phyloP scores from a whole-genome alignment of 164 flowering plant genomes.

The Paratinospora sagittata region DNA sequence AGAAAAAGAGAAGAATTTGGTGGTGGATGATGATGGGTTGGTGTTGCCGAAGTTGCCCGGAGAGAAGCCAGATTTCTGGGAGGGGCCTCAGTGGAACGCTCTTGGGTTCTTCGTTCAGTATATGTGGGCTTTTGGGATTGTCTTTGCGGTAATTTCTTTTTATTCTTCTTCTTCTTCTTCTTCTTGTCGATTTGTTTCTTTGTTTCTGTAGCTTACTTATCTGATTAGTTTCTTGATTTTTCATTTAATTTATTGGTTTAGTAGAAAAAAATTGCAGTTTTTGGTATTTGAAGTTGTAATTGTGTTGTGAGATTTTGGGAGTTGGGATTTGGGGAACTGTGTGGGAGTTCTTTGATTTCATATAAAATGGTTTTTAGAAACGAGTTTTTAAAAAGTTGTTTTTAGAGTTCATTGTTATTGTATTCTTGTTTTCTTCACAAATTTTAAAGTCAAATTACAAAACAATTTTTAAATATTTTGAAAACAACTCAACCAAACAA shows the following conservation, averaged over 20 bases:
- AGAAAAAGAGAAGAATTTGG: neutral
- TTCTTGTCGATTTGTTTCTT: too few species aligned
- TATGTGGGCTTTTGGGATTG: slow-evolving; percentile 86
- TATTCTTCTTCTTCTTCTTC: neutral
- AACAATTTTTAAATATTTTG: too few species aligned
- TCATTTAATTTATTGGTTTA: neutral
- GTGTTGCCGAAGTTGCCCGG: slow-evolving; percentile 73
- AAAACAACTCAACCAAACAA: too few species aligned
- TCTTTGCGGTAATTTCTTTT: slow-evolving; percentile 56
- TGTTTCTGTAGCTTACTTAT: too few species aligned
- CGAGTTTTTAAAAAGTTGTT: too few species aligned
- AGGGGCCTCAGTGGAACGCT: slow-evolving; percentile 77
- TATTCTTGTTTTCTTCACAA: neutral
- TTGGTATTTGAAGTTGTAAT: neutral
- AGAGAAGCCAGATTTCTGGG: slow-evolving; percentile 61
- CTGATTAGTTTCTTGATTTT: neutral
- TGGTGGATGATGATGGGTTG: slow-evolving; percentile 34
- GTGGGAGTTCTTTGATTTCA: too few species aligned
- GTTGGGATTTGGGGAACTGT: neutral
- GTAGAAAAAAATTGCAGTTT: neutral
- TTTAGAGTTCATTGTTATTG: too few species aligned
- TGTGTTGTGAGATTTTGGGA: neutral
- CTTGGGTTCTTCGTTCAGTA: slow-evolving; percentile 83
- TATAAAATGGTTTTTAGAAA: too few species aligned
- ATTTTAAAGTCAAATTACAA: too few species aligned